phyloP scores from a whole-genome alignment of 495 filamentous ascomycete species.

The Schizothecium vesticola region DNA sequence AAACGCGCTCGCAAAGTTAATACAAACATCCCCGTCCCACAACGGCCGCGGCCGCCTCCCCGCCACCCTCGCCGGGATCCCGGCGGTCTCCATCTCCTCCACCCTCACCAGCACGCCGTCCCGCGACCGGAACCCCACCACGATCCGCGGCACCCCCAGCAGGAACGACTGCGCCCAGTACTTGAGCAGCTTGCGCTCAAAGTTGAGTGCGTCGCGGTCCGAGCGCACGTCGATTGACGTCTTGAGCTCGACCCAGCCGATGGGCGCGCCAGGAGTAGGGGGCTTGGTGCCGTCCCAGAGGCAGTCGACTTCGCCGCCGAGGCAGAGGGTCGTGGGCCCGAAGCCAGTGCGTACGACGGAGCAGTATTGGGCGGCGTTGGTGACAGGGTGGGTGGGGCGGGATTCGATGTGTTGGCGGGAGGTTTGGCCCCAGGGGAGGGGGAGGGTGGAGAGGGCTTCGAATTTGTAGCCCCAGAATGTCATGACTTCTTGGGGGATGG shows the following conservation, averaged over 20 bases:
- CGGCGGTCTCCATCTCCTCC: conserved; percentile 71
- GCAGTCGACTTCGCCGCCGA: conserved; percentile 96
- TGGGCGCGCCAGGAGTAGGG: conserved; percentile 53
- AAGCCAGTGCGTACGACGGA: conserved; percentile 85
- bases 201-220: conserved; percentile 62
- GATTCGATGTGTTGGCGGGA: conserved; percentile 70
- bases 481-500: conserved; percentile 39
- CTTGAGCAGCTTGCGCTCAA: conserved; percentile 84
- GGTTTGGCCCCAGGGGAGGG: conserved; percentile 63
- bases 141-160: conserved; percentile 83
- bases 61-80: conserved; percentile 68
- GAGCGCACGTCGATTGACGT: conserved; percentile 66
- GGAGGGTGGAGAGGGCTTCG: conserved; percentile 74
- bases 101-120: conserved; percentile 65
- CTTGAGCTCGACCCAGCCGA: conserved; percentile 94
- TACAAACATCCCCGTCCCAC: conserved; percentile 89
- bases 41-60: conserved; percentile 49
- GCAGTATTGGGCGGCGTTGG: conserved; percentile 89
- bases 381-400: conserved; percentile 64
- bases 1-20: conserved; percentile 76
- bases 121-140: conserved; percentile 78
- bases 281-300: conserved; percentile 79
- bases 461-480: conserved; percentile 88
- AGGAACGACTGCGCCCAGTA: conserved; percentile 97
- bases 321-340: conserved; percentile 60